These are phyloP conservation scores for Detonula confervacea DNA, from an alignment of 352 stramenopile species.

Conservation along the genomic window DNA sequence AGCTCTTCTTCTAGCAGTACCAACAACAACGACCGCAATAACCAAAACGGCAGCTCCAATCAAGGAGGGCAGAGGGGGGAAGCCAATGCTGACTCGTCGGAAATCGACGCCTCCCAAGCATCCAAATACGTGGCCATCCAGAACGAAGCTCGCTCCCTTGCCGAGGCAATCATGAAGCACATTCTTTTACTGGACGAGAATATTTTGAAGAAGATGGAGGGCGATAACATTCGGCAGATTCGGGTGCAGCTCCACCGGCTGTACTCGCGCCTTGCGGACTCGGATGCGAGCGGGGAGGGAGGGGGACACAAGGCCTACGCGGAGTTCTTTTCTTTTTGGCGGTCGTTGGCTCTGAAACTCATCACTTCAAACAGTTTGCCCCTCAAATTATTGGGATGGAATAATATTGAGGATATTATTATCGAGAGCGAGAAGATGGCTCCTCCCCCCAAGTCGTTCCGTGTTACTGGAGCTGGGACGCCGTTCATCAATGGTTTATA, in stretches of 20 bases:
- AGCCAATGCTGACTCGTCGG: not conserved
- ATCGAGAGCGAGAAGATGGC: constrained; percentile 87
- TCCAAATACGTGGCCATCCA: constrained; percentile 26
- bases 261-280: constrained; percentile 54
- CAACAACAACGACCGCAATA: constrained; percentile 6
- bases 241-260: constrained; percentile 63
- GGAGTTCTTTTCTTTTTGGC: constrained; percentile 80
- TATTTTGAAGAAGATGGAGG: constrained; percentile 66
- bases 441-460: constrained; percentile 89
- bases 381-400: constrained; percentile 93
- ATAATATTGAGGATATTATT: constrained; percentile 93
- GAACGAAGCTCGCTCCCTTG: constrained; percentile 26
- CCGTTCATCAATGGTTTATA: constrained; percentile 93
- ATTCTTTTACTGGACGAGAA: constrained; percentile 64
- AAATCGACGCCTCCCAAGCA: constrained; percentile 1
- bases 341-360: constrained; percentile 64
- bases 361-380: constrained; percentile 92
- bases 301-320: constrained; percentile 20
- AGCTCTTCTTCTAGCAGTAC: not conserved
- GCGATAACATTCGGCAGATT: constrained; percentile 61
- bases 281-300: constrained; percentile 11
- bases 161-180: constrained; percentile 63
- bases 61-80: not conserved
- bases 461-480: constrained; percentile 91
- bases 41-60: not conserved